Conservation (phyloP, 768 basidiomycete genomes). For the Filobasidium wieringae region DNA sequence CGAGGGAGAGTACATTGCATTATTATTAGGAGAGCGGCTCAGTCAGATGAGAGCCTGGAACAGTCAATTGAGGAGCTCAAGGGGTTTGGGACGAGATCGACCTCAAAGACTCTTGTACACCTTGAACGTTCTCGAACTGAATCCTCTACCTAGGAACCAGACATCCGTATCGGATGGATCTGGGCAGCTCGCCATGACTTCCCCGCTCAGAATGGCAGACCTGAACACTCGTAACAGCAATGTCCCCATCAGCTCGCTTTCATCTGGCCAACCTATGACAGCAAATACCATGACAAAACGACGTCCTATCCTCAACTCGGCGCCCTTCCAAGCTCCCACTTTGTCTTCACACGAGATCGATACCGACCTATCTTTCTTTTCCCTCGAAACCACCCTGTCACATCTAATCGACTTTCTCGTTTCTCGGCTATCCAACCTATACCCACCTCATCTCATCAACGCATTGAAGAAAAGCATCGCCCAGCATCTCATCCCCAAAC, state of each 20-base stretch:
- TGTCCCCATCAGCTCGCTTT: too few species aligned
- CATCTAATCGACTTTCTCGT: conserved; percentile 26
- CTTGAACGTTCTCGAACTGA: too few species aligned
- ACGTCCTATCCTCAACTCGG: not conserved
- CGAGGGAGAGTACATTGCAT: too few species aligned
- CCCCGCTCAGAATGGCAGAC: not conserved
- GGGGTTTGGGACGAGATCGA: too few species aligned
- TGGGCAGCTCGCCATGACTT: not conserved
- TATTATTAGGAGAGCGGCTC: too few species aligned
- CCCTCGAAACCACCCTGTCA: conserved; percentile 24
- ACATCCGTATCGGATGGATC: too few species aligned
- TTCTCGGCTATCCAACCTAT: conserved; percentile 20
- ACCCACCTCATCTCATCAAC: conserved; percentile 20
- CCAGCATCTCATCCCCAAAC: conserved; percentile 11
- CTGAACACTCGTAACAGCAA: too few species aligned
- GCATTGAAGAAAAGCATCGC: conserved; percentile 18
- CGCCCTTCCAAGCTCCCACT: not conserved
- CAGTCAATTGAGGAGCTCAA: too few species aligned
- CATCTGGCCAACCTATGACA: too few species aligned
- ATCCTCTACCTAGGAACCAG: too few species aligned
- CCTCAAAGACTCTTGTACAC: too few species aligned
- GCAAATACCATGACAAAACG: not conserved
- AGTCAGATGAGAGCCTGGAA: too few species aligned
- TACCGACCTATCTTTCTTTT: conserved; percentile 22
- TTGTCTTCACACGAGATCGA: not conserved